Conservation (phyloP, 805 yeast genomes). For the Blastobotrys chiropterorum region DNA sequence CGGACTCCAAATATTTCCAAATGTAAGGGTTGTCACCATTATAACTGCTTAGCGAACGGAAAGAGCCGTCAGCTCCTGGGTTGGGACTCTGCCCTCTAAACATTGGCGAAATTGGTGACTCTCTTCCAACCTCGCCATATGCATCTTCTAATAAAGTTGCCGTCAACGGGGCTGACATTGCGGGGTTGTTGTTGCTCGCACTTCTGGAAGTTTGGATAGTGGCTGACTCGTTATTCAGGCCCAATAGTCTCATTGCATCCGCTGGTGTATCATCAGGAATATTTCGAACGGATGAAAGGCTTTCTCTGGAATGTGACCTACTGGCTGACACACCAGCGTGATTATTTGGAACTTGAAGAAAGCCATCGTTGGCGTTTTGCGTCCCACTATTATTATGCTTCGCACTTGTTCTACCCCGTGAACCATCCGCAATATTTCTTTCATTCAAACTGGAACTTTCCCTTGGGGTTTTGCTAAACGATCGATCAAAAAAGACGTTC, state of each 20-base stretch:
- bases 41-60: slow-evolving; percentile 44
- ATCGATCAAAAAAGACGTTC: slow-evolving; percentile 18
- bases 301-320: not conserved
- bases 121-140: slow-evolving; percentile 17
- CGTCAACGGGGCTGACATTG: slow-evolving; percentile 10
- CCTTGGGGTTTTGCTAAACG: not conserved
- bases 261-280: not conserved
- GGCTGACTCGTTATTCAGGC: not conserved
- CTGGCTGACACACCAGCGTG: not conserved
- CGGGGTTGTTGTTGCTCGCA: not conserved
- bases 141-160: slow-evolving; percentile 15
- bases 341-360: not conserved
- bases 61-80: slow-evolving; percentile 10
- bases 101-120: not conserved
- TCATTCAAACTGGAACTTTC: not conserved
- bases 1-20: slow-evolving; percentile 45
- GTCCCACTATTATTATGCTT: not conserved
- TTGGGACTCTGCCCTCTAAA: slow-evolving; percentile 4
- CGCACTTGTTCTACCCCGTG: not conserved
- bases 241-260: slow-evolving; percentile 8
- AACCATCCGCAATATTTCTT: not conserved
- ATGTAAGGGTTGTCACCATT: slow-evolving; percentile 63
- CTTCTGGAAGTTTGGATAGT: not conserved
- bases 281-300: not conserved
- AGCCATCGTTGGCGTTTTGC: not conserved